Conservation (phyloP, 495 filamentous ascomycete genomes). For the Aspergillus indologenus region DNA sequence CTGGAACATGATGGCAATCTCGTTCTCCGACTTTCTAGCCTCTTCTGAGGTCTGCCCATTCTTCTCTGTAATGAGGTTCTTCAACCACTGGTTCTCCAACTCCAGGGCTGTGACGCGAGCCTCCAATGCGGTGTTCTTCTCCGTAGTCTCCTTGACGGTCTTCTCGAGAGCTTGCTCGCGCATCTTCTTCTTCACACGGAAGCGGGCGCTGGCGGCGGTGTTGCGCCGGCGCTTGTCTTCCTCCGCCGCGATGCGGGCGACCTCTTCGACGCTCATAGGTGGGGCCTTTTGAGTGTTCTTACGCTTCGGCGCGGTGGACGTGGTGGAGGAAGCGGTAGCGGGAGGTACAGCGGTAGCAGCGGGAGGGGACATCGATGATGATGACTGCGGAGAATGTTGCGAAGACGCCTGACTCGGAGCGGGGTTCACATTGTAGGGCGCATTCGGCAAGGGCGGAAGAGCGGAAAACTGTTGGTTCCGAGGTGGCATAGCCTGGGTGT, state of each 20-base stretch:
- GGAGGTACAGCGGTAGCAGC: conserved; percentile 15
- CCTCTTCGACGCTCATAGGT: conserved; percentile 39
- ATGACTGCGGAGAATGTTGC: conserved; percentile 17
- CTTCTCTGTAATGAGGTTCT: conserved; percentile 91
- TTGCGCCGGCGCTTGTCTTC: conserved; percentile 98
- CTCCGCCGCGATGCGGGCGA: conserved; percentile 74
- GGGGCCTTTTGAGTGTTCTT: conserved; percentile 38
- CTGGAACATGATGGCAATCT: conserved; percentile 51
- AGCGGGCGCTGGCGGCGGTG: conserved; percentile 90
- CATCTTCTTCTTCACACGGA: conserved; percentile 99
- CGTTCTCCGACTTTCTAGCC: conserved; percentile 37
- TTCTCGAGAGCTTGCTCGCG: conserved; percentile 90
- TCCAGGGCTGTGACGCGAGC: conserved; percentile 79
- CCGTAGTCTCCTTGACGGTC: conserved; percentile 81
- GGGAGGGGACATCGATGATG: conserved; percentile 15
- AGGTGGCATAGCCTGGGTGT: conserved; percentile 25
- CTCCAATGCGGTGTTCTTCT: conserved; percentile 78
- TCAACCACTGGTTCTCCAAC: conserved; percentile 96
- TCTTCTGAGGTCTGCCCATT: conserved; percentile 50
- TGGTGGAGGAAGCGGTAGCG: conserved; percentile 9
- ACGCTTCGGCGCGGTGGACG: conserved; percentile 35
- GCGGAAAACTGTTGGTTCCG: conserved; percentile 30
- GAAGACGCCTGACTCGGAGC: conserved; percentile 27
- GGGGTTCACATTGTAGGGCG: conserved; percentile 17
- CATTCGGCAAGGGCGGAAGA: conserved; percentile 23